These are phyloP conservation scores for Hypoxylon sp. DNA, from an alignment of 2,329 filamentous ascomycete species.

Conservation along the genomic window DNA sequence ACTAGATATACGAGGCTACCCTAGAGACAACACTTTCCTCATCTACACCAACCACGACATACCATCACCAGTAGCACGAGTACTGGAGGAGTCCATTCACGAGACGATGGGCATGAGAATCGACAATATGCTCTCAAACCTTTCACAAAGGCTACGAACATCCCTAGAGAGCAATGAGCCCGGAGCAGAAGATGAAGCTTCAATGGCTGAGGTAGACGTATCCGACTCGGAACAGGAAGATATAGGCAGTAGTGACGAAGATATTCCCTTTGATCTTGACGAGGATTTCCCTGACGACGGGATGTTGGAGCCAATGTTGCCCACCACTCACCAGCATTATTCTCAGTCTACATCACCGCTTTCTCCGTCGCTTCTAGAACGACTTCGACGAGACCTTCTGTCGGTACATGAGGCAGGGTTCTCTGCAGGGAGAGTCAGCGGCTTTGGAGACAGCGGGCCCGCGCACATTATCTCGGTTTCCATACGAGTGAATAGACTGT, in stretches of 20 bases:
- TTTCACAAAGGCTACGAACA: slow-evolving; percentile 49
- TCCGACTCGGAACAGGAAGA: slow-evolving; percentile 47
- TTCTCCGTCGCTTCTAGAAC: slow-evolving; percentile 38
- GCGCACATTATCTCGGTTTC: slow-evolving; percentile 74
- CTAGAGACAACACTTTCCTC: slow-evolving; percentile 44
- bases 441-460: slow-evolving; percentile 57
- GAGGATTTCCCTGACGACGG: no score
- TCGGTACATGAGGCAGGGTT: slow-evolving; percentile 75
- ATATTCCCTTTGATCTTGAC: slow-evolving; percentile 42
- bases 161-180: slow-evolving; percentile 42
- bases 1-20: slow-evolving; percentile 45
- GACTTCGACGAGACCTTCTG: slow-evolving; percentile 72
- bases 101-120: slow-evolving; percentile 44
- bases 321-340: slow-evolving; percentile 36
- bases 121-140: slow-evolving; percentile 46
- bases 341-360: background rate
- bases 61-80: slow-evolving; percentile 34
- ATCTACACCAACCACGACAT: slow-evolving; percentile 47
- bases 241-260: slow-evolving; percentile 44
- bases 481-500: slow-evolving; percentile 76
- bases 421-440: slow-evolving; percentile 73
- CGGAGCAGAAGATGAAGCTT: slow-evolving; percentile 53
- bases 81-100: slow-evolving; percentile 44
- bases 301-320: no score
- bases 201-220: slow-evolving; percentile 38